Conservation (phyloP, 2,329 filamentous ascomycete species). For the Lizonia empirigonia region DNA sequence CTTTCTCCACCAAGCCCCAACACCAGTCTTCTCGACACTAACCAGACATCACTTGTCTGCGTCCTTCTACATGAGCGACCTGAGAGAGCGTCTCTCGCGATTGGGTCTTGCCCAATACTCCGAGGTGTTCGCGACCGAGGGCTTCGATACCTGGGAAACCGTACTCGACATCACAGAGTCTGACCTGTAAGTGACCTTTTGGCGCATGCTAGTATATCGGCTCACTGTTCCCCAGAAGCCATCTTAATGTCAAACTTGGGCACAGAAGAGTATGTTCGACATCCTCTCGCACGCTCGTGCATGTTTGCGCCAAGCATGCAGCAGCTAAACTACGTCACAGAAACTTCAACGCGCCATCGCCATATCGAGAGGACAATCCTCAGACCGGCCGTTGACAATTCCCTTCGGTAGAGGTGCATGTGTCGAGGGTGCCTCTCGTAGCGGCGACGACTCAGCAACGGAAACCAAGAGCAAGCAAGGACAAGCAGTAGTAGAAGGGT, state of each 20-base stretch:
- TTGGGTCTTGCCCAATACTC: constrained; percentile 81
- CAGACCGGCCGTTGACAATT: constrained; percentile 45
- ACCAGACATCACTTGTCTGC: not conserved
- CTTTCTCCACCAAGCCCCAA: constrained; percentile 10
- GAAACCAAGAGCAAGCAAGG: constrained; percentile 56
- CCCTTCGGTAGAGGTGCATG: constrained; percentile 55
- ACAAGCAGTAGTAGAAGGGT: constrained; percentile 22
- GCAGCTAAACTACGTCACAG: constrained; percentile 49
- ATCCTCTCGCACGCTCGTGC: not conserved
- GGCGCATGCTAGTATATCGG: not conserved
- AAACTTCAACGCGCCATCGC: constrained; percentile 85
- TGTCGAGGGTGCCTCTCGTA: constrained; percentile 61
- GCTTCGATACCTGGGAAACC: constrained; percentile 84
- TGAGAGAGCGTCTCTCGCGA: constrained; percentile 71
- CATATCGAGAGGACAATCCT: constrained; percentile 65
- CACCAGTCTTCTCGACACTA: constrained; percentile 15
- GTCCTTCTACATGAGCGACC: constrained; percentile 63
- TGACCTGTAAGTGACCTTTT: constrained; percentile 65
- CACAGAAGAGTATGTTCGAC: constrained; percentile 73
- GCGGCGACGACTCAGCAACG: constrained; percentile 61
- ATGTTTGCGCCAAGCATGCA: not conserved
- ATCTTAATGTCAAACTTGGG: constrained; percentile 77
- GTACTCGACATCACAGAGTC: constrained; percentile 84
- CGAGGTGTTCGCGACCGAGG: constrained; percentile 73
- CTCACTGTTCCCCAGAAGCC: constrained; percentile 60